Base-by-base conservation (phyloP, 164 flowering plant species). In the Nymphaea thermarum region DNA sequence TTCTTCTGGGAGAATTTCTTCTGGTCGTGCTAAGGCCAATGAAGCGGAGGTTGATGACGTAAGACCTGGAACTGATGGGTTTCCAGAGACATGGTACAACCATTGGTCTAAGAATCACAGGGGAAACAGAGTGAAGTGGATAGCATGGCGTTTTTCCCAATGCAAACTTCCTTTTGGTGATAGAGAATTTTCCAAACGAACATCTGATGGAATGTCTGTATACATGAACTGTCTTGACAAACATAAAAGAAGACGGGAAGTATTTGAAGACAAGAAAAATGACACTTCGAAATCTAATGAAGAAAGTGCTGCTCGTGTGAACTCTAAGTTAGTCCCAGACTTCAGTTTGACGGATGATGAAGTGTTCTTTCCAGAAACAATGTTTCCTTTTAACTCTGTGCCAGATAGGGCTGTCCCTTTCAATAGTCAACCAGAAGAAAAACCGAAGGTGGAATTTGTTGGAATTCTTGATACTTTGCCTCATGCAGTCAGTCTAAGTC, bases 391-490 rank as follows among this genome's bases (percentile, higher is more conserved):
- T 67, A 89, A 90, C 72, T 87, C 90, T 79, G 93, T 95, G 15
- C 99, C 99, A 42, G 97, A 89, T 68, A 84, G 79, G 74, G 93
- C 96, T 63, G 81, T 87, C 8, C 83, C 85, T 60, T 76, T 77
- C 8, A 53, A 64, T 63, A 74, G n/a, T 65, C 64, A 77, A 65
- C 65, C 45, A 47, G 81, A 79, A 64, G 82, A 82, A 25, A 75
- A 67, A 43, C 81, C 64, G 43, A 90, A 85, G 71, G 63, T 85
- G 43, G 87, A 90, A 72, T 80, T 80, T 66, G 72, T 73, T 82
- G 94, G 96, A 16, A 85, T 92, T 80, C 81, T 95, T 76, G 99
- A 95, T 79, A 81, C 79, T 73, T 82, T 92, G 66, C 97, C 99
- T 5, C 86, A 78, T 5, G 70, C 18, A 72, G 79, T 80, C 60